phyloP scores from a whole-genome alignment of 768 basidiomycete genomes.

The Agaricus blazei region DNA sequence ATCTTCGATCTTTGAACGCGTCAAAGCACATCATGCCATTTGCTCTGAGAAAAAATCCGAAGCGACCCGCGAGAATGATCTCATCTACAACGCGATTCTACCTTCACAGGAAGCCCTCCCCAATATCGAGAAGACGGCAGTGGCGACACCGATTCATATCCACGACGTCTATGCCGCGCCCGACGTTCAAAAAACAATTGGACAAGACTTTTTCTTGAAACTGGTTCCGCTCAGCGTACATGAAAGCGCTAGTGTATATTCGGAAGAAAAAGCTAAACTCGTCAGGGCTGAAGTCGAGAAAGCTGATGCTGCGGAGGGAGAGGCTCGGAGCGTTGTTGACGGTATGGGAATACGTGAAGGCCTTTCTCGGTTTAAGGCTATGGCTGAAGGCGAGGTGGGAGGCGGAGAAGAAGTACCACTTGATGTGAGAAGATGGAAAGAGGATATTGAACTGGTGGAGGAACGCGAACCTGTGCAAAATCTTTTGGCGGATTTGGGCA shows the following conservation, averaged over 20 bases:
- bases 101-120: slow-evolving; percentile 78
- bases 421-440: slow-evolving; percentile 68
- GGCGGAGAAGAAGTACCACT: slow-evolving; percentile 64
- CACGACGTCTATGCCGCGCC: slow-evolving; percentile 90
- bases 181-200: slow-evolving; percentile 93
- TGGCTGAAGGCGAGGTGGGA: slow-evolving; percentile 59
- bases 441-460: slow-evolving; percentile 69
- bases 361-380: slow-evolving; percentile 61
- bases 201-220: slow-evolving; percentile 81
- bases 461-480: slow-evolving; percentile 62
- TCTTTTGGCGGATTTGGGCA: slow-evolving; percentile 52
- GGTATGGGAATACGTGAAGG: slow-evolving; percentile 75
- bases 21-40: slow-evolving; percentile 76
- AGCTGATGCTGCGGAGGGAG: slow-evolving; percentile 78
- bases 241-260: slow-evolving; percentile 94
- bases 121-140: slow-evolving; percentile 71
- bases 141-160: slow-evolving; percentile 85
- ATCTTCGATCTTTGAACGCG: slow-evolving; percentile 71
- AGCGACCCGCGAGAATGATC: slow-evolving; percentile 87
- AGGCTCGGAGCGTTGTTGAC: slow-evolving; percentile 74
- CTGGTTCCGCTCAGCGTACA: slow-evolving; percentile 92
- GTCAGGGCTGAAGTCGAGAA: slow-evolving; percentile 87
- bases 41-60: slow-evolving; percentile 72
- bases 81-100: slow-evolving; percentile 92
- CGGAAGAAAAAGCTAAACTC: slow-evolving; percentile 95